Base-by-base conservation (phyloP, 106 monocot species). In the Iris macrosiphon region DNA sequence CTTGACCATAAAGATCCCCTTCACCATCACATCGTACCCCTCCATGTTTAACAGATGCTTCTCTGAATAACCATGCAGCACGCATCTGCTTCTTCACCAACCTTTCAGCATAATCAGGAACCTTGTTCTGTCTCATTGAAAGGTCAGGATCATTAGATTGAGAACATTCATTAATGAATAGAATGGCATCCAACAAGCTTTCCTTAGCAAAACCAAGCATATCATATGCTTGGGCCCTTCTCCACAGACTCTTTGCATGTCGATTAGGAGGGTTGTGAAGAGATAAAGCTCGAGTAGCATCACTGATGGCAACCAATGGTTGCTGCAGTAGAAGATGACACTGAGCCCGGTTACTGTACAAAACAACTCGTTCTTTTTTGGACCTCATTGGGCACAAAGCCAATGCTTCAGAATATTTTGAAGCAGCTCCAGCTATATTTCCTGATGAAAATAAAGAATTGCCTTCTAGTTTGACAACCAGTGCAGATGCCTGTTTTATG, bases 81-180 rank as follows among this genome's bases (percentile, higher is more conserved):
- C 79, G 62, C 86, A 96, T 96, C 63, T 90, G 90, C 60, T 90
- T 96, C 77, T 89, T 90, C 38, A 90, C 86, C 45, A 96, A 65
- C 31, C 70, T 77, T 55, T 90, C 90, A 44, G 90, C 96, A 80
- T 96, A 90, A 77, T 96, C 86, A 38, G 86, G 96, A 54, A 96
- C 86, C 70, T 83, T 95, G 45, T 82, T 85, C 49, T 86, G 89
- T 60, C 65, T 86, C 59, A 79, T 20, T 1, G 88, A 75, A 16
- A 84, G 53, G 38, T 89, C 85, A 24, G 82, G 83, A 78, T 87
- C 87, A 64, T 69, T 83, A 5, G 87, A 80, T 45, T 80, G 87
- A 12, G 87, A 87, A 21, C 83, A 87, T 25, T 87, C 93, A 54
- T 93, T 93, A 23, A 93, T 84, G 40, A 93, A 93, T 1, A 93